phyloP scores from a whole-genome alignment of 345 rosid genomes.

The Rhodamnia argentea region DNA sequence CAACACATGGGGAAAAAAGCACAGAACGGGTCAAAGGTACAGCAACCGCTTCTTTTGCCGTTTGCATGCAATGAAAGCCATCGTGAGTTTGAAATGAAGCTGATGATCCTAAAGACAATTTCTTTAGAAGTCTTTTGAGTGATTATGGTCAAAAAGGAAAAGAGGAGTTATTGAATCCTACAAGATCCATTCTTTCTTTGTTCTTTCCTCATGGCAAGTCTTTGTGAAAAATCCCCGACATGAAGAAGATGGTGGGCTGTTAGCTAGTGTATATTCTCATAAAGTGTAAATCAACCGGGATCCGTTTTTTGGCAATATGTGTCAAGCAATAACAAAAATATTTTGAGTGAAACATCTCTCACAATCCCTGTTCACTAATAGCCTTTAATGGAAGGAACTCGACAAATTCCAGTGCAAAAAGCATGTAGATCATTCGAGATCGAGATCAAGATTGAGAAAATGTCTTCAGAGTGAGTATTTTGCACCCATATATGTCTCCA shows the following conservation, averaged over 20 bases:
- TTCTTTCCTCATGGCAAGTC: too few species aligned
- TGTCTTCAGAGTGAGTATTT: background rate
- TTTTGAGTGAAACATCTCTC: too few species aligned
- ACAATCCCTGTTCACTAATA: too few species aligned
- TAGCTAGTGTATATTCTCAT: too few species aligned
- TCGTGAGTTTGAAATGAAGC: background rate
- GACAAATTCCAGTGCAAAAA: background rate
- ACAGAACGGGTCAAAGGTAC: background rate
- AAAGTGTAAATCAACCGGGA: too few species aligned
- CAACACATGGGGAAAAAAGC: too few species aligned
- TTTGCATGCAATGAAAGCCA: background rate
- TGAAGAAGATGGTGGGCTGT: too few species aligned
- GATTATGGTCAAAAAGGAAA: background rate
- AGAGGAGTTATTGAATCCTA: background rate
- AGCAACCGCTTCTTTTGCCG: background rate
- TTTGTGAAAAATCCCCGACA: too few species aligned
- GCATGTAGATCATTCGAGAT: background rate
- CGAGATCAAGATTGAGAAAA: fast-evolving
- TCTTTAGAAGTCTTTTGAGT: background rate
- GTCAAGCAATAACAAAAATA: too few species aligned
- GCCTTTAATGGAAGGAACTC: background rate
- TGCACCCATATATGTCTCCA: background rate
- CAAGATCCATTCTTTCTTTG: too few species aligned
- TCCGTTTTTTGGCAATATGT: too few species aligned
- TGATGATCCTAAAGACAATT: background rate